Conservation (phyloP, 2,329 filamentous ascomycete genomes). For the Stromatinia cepivora region DNA sequence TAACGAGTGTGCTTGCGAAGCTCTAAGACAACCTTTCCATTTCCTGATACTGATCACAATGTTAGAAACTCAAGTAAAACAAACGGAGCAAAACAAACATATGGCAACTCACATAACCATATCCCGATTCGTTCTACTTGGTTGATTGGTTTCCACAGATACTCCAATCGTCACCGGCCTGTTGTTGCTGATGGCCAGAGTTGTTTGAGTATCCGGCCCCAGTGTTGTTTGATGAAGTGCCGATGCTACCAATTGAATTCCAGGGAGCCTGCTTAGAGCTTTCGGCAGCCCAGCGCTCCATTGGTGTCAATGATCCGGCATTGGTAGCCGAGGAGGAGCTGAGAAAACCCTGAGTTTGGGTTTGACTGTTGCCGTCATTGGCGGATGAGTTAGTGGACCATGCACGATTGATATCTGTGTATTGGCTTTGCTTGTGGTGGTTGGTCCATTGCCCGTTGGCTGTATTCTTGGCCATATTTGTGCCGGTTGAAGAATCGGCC, state of each 20-base stretch:
- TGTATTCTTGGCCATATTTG: neutral
- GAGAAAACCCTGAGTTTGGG: neutral
- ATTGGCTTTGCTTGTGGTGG: neutral
- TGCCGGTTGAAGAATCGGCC: neutral
- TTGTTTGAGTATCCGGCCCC: neutral
- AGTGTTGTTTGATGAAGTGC: neutral
- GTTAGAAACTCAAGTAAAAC: neutral
- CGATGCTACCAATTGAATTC: conserved; percentile 2
- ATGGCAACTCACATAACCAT: neutral
- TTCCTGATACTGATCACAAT: no score
- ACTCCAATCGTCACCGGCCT: conserved; percentile 9
- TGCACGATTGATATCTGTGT: neutral
- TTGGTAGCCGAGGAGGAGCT: neutral
- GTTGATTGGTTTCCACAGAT: conserved; percentile 5
- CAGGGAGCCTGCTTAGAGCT: neutral
- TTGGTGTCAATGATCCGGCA: neutral
- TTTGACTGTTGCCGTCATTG: neutral
- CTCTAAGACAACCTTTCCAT: neutral
- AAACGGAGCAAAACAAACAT: neutral
- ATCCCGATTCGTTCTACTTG: neutral
- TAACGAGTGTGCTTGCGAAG: neutral
- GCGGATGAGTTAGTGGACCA: neutral
- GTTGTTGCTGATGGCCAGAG: neutral
- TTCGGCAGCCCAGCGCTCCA: conserved; percentile 1
- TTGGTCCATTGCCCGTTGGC: neutral